phyloP scores from a whole-genome alignment of 2,329 filamentous ascomycete genomes.

The Penicillium sp. region DNA sequence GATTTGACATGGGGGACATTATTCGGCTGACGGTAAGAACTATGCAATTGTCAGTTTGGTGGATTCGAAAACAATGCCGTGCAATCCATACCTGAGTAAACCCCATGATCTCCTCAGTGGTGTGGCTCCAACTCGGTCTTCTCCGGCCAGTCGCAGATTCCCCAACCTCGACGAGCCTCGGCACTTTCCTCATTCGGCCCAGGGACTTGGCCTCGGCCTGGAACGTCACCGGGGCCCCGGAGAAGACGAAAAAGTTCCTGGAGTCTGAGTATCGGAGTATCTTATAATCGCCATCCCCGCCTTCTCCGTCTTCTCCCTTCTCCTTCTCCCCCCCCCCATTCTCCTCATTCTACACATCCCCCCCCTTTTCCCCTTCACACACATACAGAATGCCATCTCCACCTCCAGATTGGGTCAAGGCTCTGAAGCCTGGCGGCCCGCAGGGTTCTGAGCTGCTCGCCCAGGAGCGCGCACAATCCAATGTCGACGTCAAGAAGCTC shows the following conservation, averaged over 20 bases:
- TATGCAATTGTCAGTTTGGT: too few species aligned
- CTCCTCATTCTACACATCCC: constrained; percentile 2
- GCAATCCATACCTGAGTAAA: background rate
- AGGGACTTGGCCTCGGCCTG: constrained; percentile 24
- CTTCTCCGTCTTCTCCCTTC: background rate
- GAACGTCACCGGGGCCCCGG: constrained; percentile 16
- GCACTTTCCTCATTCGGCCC: constrained; percentile 19
- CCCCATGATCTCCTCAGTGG: background rate
- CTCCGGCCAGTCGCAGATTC: constrained; percentile 15
- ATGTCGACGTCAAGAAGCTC: constrained; percentile 68
- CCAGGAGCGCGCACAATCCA: constrained; percentile 69
- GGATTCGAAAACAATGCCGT: background rate
- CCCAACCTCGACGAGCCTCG: constrained; percentile 25
- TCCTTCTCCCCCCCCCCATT: background rate
- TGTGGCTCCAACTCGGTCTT: constrained; percentile 6
- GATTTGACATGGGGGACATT: background rate
- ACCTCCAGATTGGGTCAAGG: constrained; percentile 67
- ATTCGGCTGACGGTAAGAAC: background rate
- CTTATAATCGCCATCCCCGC: constrained; percentile 17
- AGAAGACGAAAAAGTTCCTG: background rate
- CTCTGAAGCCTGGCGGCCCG: constrained; percentile 66
- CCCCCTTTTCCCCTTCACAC: background rate
- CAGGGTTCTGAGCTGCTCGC: constrained; percentile 71
- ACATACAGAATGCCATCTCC: constrained; percentile 41
- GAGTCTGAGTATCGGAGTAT: background rate